Evolutionary conservation across 768 basidiomycete species (phyloP).

Genomic region (Boletus reticulatus): DNA sequence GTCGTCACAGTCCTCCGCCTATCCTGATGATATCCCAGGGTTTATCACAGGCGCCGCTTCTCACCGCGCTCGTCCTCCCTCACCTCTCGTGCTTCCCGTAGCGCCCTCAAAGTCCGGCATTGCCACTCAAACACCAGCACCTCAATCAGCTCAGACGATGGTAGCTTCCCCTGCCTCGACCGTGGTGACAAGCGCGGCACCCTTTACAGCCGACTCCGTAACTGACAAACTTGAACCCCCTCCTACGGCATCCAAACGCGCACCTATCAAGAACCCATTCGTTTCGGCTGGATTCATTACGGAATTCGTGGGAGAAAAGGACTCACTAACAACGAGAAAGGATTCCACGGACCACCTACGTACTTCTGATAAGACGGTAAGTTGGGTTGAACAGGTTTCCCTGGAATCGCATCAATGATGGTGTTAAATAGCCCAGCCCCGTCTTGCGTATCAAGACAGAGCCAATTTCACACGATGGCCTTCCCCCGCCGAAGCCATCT

Average conservation of each 20-base stretch:
- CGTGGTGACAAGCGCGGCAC: slow-evolving; percentile 6
- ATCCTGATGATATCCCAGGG: slow-evolving; percentile 30
- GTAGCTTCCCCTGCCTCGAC: slow-evolving; percentile 21
- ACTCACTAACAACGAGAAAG: slow-evolving; percentile 21
- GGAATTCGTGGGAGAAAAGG: slow-evolving; percentile 37
- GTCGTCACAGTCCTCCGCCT: slow-evolving; percentile 23
- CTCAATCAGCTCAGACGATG: slow-evolving; percentile 11
- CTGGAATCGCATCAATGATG: background rate
- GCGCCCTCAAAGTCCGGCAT: slow-evolving; percentile 8
- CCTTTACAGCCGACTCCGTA: slow-evolving; percentile 3
- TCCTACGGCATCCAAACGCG: slow-evolving; percentile 12
- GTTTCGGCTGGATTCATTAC: slow-evolving; percentile 50
- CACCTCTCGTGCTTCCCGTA: slow-evolving; percentile 24
- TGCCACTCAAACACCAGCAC: slow-evolving; percentile 13
- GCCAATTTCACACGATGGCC: slow-evolving; percentile 4
- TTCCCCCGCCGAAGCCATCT: slow-evolving; percentile 14
- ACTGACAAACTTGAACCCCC: slow-evolving; percentile 11
- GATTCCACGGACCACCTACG: slow-evolving; percentile 17
- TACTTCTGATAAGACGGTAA: slow-evolving; percentile 15
- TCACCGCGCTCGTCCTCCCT: slow-evolving; percentile 24
- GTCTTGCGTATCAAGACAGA: slow-evolving; percentile 19
- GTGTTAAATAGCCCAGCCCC: slow-evolving; percentile 12
- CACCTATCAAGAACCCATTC: slow-evolving; percentile 40
- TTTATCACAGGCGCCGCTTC: slow-evolving; percentile 32
- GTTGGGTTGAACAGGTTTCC: background rate